Conservation (phyloP, 805 yeast species). For the Pichia nakasei region DNA sequence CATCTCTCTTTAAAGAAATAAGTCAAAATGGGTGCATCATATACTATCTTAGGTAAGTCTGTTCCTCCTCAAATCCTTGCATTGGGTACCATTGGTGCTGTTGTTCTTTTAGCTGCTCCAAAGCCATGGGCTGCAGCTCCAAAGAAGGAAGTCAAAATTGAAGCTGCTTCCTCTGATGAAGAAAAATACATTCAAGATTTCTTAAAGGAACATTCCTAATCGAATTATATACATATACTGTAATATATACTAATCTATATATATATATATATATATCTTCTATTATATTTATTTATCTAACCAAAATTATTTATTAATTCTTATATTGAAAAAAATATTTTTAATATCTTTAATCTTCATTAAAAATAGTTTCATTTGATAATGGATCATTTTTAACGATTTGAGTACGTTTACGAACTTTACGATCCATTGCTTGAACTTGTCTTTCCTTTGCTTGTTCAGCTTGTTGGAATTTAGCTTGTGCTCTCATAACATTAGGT, state of each 20-base stretch:
- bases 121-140: slow-evolving; percentile 64
- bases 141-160: slow-evolving; percentile 54
- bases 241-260: no score
- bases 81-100: slow-evolving; percentile 68
- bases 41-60: slow-evolving; percentile 74
- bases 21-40: slow-evolving; percentile 86
- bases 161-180: slow-evolving; percentile 79
- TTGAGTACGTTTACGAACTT: slow-evolving; percentile 65
- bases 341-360: slow-evolving; percentile 22
- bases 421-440: slow-evolving; percentile 69
- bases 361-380: slow-evolving; percentile 69
- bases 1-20: no score
- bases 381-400: slow-evolving; percentile 75
- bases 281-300: background rate
- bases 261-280: no score
- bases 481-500: slow-evolving; percentile 92
- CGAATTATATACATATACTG: no score
- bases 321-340: background rate
- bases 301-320: background rate
- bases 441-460: slow-evolving; percentile 68
- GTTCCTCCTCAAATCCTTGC: slow-evolving; percentile 84
- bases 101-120: slow-evolving; percentile 55
- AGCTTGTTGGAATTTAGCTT: slow-evolving; percentile 71
- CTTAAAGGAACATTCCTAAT: slow-evolving; percentile 34
- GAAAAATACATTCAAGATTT: slow-evolving; percentile 76